phyloP scores from a whole-genome alignment of 192 early-diverging fungal species.

The Geranomyces variabilis region DNA sequence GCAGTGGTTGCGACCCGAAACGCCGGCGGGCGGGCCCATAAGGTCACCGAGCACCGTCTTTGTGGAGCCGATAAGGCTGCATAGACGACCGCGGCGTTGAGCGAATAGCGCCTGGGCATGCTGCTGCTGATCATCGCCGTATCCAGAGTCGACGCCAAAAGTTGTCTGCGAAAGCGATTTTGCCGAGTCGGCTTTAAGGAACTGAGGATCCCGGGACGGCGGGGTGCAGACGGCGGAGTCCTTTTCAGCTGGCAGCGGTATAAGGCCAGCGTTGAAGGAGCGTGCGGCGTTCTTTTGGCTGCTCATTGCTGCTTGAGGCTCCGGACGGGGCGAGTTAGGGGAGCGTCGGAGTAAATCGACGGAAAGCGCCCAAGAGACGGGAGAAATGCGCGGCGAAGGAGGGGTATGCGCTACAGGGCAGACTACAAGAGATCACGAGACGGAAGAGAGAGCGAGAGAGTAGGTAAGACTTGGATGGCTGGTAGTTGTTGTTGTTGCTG shows the following conservation, averaged over 20 bases:
- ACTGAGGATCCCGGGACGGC: conserved; percentile 8
- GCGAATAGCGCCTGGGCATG: conserved; percentile 58
- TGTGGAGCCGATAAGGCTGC: conserved; percentile 68
- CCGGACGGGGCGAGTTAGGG: not conserved
- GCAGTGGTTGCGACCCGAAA: conserved; percentile 4
- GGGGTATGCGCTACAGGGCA: too few species aligned
- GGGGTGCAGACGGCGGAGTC: not conserved
- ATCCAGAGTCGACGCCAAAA: conserved; percentile 28
- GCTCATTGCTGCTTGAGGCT: not conserved
- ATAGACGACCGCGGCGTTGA: conserved; percentile 73
- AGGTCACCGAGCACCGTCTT: conserved; percentile 70
- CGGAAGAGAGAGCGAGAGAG: too few species aligned
- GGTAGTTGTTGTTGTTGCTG: too few species aligned
- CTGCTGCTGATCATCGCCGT: conserved; percentile 10
- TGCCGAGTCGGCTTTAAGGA: conserved; percentile 31
- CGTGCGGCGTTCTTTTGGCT: conserved; percentile 2
- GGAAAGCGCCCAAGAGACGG: too few species aligned
- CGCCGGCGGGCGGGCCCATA: conserved; percentile 42
- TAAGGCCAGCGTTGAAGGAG: not conserved
- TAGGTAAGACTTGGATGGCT: too few species aligned
- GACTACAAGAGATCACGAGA: too few species aligned
- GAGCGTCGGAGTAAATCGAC: too few species aligned
- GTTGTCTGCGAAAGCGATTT: conserved; percentile 2
- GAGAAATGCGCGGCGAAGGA: too few species aligned
- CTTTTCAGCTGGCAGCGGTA: too few species aligned